A percentile compares a stretch with the other conserved stretches of the same genome.
Evolutionary conservation across 345 rosid species (phyloP).

Genomic region (Syzygium aqueum): DNA sequence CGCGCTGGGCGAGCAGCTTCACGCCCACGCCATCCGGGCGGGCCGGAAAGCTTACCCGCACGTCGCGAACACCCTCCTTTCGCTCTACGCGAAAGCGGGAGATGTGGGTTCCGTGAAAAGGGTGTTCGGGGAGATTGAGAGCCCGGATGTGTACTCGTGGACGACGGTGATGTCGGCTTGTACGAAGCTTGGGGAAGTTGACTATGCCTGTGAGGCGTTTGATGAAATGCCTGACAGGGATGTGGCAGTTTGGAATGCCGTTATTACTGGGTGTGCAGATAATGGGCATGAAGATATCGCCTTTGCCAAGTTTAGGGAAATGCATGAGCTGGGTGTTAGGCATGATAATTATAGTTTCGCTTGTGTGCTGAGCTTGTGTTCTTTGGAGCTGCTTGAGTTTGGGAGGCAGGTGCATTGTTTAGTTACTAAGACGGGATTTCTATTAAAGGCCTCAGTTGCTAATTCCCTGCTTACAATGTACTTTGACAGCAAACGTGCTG

Average conservation of each 20-base stretch:
- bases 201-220: conserved; percentile 44
- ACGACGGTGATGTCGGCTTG: conserved; percentile 50
- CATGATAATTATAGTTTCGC: conserved; percentile 63
- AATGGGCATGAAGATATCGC: conserved; percentile 33
- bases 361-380: conserved; percentile 53
- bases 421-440: conserved; percentile 46
- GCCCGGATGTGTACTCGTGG: conserved; percentile 64
- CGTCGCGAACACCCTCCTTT: conserved; percentile 58
- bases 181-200: conserved; percentile 32
- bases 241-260: conserved; percentile 57
- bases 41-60: conserved; percentile 36
- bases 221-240: conserved; percentile 39
- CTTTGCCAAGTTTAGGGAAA: conserved; percentile 40
- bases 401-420: conserved; percentile 62
- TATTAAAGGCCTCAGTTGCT: conserved; percentile 32
- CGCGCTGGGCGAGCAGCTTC: conserved; percentile 41
- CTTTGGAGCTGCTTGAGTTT: conserved; percentile 21
- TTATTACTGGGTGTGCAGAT: conserved; percentile 66
- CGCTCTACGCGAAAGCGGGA: conserved; percentile 33
- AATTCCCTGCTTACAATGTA: conserved; percentile 67
- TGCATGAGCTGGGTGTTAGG: conserved; percentile 40
- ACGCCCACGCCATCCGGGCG: conserved; percentile 40
- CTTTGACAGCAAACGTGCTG: conserved; percentile 27
- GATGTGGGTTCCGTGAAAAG: conserved; percentile 28
- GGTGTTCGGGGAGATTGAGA: conserved; percentile 36